Base-by-base conservation (phyloP, 2,329 filamentous ascomycete species). In the Triangularia setosa region DNA sequence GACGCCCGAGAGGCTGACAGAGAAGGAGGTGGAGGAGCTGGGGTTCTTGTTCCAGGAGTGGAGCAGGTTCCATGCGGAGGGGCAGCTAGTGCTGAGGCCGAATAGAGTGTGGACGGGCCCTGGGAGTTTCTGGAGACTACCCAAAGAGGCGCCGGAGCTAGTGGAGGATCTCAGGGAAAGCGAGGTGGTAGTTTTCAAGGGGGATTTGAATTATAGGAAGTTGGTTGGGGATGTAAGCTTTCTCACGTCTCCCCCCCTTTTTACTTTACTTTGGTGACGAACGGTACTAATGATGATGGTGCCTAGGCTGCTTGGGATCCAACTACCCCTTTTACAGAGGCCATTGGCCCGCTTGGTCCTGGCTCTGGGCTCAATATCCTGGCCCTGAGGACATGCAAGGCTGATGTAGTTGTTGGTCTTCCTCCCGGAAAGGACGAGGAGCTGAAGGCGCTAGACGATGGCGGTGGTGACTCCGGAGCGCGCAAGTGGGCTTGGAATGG, bases 121-220 rank as follows among this genome's bases (percentile, higher is more conserved):
- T 0, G 92, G 92, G 2, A 92, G 91, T 73, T 99, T 90, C 79
- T 98, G 95, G 93, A 85, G 93, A 30, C 77, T 99, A 65, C 93
- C 93, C 0, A 77, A 81, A 14, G 82, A 86, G 24, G 91, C 87
- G 1, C 84, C 86, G 2, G 83, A 84, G 27, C 79, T 99, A 12
- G 84, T 87, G 60, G 84, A 91, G 6, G 94, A 98, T 73, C 78
- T 99, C 63, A 89, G 93, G 80, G 79, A 87, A 66, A 91, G 90
- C 69, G 91, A 97, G 75, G 81, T 99, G 18, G 92, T 97, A 12
- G 87, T 99, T 63, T 98, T 98, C 82, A 99, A 99, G 81, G 95
- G 95, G 2, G 95, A 99, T 75, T 76, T 99, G 70, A 99, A 99
- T 79, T 99, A 98, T 77, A 84, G 95, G 66, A 99, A 99, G 77